Evolutionary conservation across 139 green algal species (phyloP), one percentile per base, ranked within the genome.

Genomic region (Coelastrella sp.): DNA sequence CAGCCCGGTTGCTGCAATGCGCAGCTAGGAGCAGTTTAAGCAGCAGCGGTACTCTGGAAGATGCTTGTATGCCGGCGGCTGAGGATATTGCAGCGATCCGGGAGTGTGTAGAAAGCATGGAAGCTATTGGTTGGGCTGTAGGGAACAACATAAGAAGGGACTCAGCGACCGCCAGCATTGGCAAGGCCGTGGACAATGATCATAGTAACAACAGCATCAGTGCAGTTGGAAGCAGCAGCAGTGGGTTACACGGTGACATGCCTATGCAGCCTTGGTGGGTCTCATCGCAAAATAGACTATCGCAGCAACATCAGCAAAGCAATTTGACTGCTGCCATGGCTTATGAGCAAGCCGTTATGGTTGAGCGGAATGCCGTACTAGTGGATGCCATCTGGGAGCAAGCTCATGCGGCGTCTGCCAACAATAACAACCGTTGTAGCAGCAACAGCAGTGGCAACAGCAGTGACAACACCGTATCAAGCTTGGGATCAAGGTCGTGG

Each of bases 271-370:
- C 81, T 3, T 87, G 81, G 81, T 87, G 81, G 81, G 5, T 77
- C 1, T 61, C 57, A 5, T 76, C 10, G 66, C 59, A 61, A 20
- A 23, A 22, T 87, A 17, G 8, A 80, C 23, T 7, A 17, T 58
- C 2, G 14, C 80, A 75, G 58, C 80, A 79, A 56, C 83, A 80
- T 8, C 58, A 86, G 19, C 58, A 73, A 47, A 58, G 5, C 7
- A 87, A 87, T 7, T 8, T 14, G 10, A 61, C 81, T 16, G 60
- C 60, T 65, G 81, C 81, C 11, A 7, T 23, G 61, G 81, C 81
- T 7, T 87, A 73, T 61, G 81, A 87, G 22, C 81, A 23, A 7
- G 81, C 81, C 23, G 81, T 87, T 4, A 76, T 87, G 81, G 8
- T 61, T 17, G 81, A 87, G 81, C 16, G 81, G 23, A 76, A 87